phyloP scores from a whole-genome alignment of 2,329 filamentous ascomycete genomes.

The Arthrobotrys entomopaga region DNA sequence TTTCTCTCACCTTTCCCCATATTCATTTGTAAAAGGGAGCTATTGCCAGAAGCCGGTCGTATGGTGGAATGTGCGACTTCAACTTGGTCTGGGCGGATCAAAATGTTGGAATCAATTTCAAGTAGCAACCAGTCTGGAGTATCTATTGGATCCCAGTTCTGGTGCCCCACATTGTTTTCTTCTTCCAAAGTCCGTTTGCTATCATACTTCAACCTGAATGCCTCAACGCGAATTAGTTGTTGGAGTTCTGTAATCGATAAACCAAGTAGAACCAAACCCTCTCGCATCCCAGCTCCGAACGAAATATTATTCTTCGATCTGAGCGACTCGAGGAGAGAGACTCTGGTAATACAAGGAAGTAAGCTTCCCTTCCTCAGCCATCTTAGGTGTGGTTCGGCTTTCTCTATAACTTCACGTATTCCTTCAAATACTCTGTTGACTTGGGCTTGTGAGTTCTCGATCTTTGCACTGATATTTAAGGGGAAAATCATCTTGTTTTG shows the following conservation, averaged over 20 bases:
- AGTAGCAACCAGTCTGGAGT: constrained; percentile 72
- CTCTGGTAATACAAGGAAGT: constrained; percentile 27
- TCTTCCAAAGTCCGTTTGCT: constrained; percentile 60
- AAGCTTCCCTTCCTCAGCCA: constrained; percentile 38
- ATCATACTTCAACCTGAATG: constrained; percentile 31
- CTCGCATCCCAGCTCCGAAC: constrained; percentile 28
- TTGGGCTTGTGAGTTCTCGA: constrained; percentile 9
- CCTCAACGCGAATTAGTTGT: constrained; percentile 34
- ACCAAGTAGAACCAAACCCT: constrained; percentile 32
- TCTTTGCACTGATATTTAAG: constrained; percentile 13
- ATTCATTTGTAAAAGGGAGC: constrained; percentile 73
- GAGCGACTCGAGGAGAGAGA: constrained; percentile 36
- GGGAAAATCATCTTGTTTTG: constrained; percentile 9
- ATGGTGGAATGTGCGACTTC: constrained; percentile 72
- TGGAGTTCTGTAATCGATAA: constrained; percentile 38
- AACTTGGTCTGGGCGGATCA: constrained; percentile 72
- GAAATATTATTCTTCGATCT: constrained; percentile 36
- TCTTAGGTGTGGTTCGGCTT: neutral
- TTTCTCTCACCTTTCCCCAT: constrained; percentile 70
- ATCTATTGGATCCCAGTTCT: constrained; percentile 67
- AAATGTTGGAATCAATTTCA: constrained; percentile 72
- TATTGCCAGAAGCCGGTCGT: constrained; percentile 65
- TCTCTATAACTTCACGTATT: constrained; percentile 11
- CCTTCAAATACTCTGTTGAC: neutral
- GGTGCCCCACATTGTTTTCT: constrained; percentile 67